phyloP scores from a whole-genome alignment of 139 green algal species.

The Chlorella sp. region DNA sequence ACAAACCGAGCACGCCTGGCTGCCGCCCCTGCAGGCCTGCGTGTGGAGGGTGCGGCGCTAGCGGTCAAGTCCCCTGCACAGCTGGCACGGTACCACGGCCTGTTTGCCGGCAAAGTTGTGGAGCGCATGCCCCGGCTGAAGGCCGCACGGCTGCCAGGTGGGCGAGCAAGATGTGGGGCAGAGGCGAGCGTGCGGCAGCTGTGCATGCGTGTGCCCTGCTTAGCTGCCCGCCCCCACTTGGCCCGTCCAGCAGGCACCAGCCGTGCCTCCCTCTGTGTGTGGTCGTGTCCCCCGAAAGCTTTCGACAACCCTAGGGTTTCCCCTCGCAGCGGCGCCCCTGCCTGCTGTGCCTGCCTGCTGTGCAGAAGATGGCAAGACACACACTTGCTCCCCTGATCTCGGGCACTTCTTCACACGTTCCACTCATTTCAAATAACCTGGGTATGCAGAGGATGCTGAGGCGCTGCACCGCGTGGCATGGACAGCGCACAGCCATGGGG shows the following conservation, averaged over 20 bases:
- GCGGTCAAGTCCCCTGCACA: not conserved
- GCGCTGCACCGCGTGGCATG: slow-evolving; percentile 42
- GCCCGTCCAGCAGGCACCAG: too few species aligned
- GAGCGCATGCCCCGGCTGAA: slow-evolving; percentile 18
- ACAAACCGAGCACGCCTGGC: too few species aligned
- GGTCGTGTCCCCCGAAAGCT: too few species aligned
- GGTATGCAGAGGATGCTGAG: slow-evolving; percentile 25
- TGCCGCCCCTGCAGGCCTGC: slow-evolving; percentile 32
- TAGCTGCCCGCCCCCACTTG: too few species aligned
- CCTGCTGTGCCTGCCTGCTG: too few species aligned
- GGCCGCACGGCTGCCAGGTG: slow-evolving; percentile 12
- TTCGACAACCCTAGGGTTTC: too few species aligned
- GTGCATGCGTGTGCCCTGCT: not conserved
- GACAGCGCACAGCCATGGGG: not conserved
- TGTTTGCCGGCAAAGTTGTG: slow-evolving; percentile 20
- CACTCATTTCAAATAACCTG: too few species aligned
- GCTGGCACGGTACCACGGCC: slow-evolving; percentile 9
- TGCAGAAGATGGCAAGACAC: not conserved
- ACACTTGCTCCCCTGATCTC: not conserved
- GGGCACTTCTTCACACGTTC: not conserved
- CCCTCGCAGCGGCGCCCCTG: not conserved
- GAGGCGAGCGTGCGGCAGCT: too few species aligned
- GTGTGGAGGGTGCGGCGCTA: slow-evolving; percentile 13
- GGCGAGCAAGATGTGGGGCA: not conserved
- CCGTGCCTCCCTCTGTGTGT: too few species aligned